A percentile compares a stretch with the other conserved stretches of the same genome.
phyloP scores from a whole-genome alignment of 2,329 filamentous ascomycete genomes.

The Cladosporium sp. region DNA sequence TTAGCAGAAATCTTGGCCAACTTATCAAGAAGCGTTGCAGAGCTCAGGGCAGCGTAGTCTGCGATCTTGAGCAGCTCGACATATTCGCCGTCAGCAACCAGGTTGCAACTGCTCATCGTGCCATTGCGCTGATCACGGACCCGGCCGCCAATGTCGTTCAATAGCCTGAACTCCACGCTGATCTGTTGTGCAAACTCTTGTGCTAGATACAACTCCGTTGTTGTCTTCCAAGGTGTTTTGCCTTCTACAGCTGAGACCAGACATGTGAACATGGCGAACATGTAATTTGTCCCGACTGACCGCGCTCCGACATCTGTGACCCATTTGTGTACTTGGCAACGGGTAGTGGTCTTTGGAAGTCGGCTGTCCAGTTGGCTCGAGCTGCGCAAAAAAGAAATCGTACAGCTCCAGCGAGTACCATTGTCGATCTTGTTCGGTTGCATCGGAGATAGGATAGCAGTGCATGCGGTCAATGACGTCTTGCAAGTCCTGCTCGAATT shows the following conservation, averaged over 20 bases:
- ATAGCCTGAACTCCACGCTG: constrained; percentile 5
- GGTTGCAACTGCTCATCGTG: not conserved
- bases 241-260: not conserved
- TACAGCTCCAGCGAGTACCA: not conserved
- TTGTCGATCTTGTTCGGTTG: not conserved
- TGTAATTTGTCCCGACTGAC: constrained; percentile 2
- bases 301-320: not conserved
- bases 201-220: not conserved
- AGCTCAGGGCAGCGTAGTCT: not conserved
- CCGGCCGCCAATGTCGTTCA: not conserved
- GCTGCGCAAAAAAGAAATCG: not conserved
- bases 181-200: constrained; percentile 3
- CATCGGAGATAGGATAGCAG: not conserved
- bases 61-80: not conserved
- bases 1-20: not conserved
- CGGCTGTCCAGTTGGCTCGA: not conserved
- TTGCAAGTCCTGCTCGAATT: not conserved
- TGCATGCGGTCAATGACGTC: not conserved
- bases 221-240: not conserved
- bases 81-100: not conserved
- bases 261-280: constrained; percentile 3
- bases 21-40: not conserved
- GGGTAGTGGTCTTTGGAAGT: not conserved
- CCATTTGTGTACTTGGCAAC: not conserved
- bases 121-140: not conserved